A percentile compares a stretch with the other conserved stretches of the same genome.
phyloP scores from a whole-genome alignment of 75 land plant species.

The Sequoiadendron giganteum region DNA sequence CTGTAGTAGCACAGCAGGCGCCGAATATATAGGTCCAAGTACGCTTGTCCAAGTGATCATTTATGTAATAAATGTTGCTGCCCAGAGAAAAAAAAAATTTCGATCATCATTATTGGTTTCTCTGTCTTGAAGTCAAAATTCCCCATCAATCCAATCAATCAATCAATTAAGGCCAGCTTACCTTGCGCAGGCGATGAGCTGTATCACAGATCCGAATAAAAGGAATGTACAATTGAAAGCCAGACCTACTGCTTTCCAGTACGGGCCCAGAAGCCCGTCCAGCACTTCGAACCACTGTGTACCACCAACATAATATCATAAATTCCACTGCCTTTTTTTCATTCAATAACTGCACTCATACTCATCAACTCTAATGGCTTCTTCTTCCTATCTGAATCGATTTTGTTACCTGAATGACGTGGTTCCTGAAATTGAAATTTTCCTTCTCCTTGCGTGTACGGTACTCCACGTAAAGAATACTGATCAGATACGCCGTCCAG shows the following conservation, averaged over 20 bases:
- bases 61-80: conserved; percentile 93
- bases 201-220: conserved; percentile 95
- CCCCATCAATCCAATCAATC: background rate
- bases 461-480: conserved; percentile 80
- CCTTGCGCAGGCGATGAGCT: conserved; percentile 98
- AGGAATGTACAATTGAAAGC: conserved; percentile 95
- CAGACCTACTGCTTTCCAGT: conserved; percentile 86
- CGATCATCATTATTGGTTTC: background rate
- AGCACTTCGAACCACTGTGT: conserved; percentile 97
- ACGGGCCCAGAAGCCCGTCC: conserved; percentile 90
- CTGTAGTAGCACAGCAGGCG: conserved; percentile 91
- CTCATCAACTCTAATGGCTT: too few relatives aligned
- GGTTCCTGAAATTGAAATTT: conserved; percentile 72
- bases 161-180: conserved; percentile 9
- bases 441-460: conserved; percentile 74
- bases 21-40: conserved; percentile 99
- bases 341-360: too few relatives aligned
- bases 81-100: background rate
- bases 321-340: too few relatives aligned
- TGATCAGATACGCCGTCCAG: conserved; percentile 86
- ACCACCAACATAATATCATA: background rate
- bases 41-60: conserved; percentile 81
- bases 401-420: conserved; percentile 79
- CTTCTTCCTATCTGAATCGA: too few relatives aligned
- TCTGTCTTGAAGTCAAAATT: background rate